A percentile compares a stretch with the other conserved stretches of the same genome.
These are phyloP conservation scores for Paraconiothyrium brasiliense DNA, from an alignment of 2,329 filamentous ascomycete species.

Conservation along the genomic window DNA sequence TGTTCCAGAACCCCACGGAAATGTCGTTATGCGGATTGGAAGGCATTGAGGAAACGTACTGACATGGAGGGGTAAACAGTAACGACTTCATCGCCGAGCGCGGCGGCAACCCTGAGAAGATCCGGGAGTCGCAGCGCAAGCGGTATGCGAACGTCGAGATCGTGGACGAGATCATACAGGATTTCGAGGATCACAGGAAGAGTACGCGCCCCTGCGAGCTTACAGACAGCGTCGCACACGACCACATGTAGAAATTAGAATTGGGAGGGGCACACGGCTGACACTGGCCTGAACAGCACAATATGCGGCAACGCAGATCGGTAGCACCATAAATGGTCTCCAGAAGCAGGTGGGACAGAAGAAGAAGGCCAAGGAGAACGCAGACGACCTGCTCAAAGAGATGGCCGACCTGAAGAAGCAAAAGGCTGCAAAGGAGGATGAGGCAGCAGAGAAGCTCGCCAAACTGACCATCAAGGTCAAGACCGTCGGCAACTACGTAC, in stretches of 20 bases:
- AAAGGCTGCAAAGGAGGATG: constrained; percentile 81
- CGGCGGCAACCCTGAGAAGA: constrained; percentile 89
- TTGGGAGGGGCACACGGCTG: constrained; percentile 11
- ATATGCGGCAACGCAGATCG: constrained; percentile 81
- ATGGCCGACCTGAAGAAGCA: constrained; percentile 81
- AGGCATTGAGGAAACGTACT: constrained; percentile 16
- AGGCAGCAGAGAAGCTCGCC: constrained; percentile 78
- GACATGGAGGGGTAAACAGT: constrained; percentile 44
- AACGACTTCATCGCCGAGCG: constrained; percentile 73
- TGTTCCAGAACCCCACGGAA: background rate
- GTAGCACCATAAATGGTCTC: constrained; percentile 83
- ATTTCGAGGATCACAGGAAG: constrained; percentile 86
- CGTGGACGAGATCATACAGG: constrained; percentile 88
- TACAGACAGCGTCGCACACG: constrained; percentile 3
- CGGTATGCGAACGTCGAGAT: constrained; percentile 81
- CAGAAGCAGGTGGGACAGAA: constrained; percentile 91
- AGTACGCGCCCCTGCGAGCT: constrained; percentile 56
- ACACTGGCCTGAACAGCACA: constrained; percentile 60
- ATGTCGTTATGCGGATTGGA: background rate
- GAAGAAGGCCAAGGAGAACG: constrained; percentile 92
- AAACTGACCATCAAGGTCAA: constrained; percentile 80
- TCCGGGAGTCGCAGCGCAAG: constrained; percentile 88
- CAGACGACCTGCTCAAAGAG: constrained; percentile 78
- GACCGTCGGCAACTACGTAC: constrained; percentile 89
- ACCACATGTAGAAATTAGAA: constrained; percentile 1